Base-by-base conservation (phyloP, 2,329 filamentous ascomycete genomes). In the Pestalotiopsis sp. region DNA sequence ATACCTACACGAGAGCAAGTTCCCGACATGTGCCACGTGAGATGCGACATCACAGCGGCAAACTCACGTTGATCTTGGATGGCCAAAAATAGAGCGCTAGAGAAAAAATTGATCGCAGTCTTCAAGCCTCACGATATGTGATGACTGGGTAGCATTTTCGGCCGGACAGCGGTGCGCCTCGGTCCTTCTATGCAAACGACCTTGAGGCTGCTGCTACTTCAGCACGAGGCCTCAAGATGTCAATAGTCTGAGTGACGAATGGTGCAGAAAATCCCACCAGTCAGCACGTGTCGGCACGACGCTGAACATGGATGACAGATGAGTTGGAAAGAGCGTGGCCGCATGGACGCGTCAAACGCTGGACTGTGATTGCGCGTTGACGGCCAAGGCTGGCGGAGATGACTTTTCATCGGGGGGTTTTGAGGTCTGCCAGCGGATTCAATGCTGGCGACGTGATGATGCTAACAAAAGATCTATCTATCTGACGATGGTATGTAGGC, bases 401-500 rank as follows among this genome's bases (percentile, higher is more conserved):
- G 9, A 52, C 17, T n/a, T 52, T 9, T n/a, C 7, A n/a, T 52
- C 45, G 20, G 5, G 17, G 12, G 17, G n/a, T 52, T n/a, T 14
- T 4, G n/a, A 52, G 7, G 7, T 52, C 45, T 17, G 20, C 45
- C 45, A 52, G 7, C 7, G 14, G 20, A n/a, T n/a, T 9, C 17
- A 52, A n/a, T 17, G 17, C 45, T 17, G 4, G 7, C 17, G 17
- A 17, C 17, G 45, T 3, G 39, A 12, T 1, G 17, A n/a, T 52
- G 17, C 17, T 52, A n/a, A 4, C n/a, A 20, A 17, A 20, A 4
- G 3, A 52, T 52, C 45, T 52, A 20, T 20, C 27, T 39, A n/a
- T n/a, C n/a, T n/a, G n/a, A n/a, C n/a, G n/a, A n/a, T 59, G 62
- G 17, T 31, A 91, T 94, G 90, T 93, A 90, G 90, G 86, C 85